These are phyloP conservation scores for Wickerhamiella brachini DNA, from an alignment of 805 yeast species.

Conservation along the genomic window DNA sequence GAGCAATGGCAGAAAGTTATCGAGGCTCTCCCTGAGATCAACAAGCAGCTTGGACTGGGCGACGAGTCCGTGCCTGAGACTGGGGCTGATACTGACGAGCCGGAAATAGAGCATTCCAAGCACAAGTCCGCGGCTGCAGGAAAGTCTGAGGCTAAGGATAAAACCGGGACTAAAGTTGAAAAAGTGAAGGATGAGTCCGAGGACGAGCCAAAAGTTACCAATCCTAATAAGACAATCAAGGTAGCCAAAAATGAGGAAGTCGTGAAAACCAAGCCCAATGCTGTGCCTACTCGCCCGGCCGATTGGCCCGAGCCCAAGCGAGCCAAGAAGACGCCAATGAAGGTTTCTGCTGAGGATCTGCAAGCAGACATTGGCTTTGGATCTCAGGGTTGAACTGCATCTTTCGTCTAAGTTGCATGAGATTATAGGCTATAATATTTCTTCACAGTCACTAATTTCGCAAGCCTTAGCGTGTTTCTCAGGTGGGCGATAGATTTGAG, in stretches of 20 bases:
- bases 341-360: neutral
- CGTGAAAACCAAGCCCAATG: neutral
- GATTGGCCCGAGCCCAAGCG: neutral
- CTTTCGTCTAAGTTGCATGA: too few relatives aligned
- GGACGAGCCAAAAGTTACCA: neutral
- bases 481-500: too few relatives aligned
- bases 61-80: neutral
- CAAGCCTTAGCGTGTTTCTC: too few relatives aligned
- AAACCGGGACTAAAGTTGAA: neutral
- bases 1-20: constrained; percentile 11
- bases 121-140: neutral
- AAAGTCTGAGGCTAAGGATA: neutral
- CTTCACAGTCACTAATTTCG: too few relatives aligned
- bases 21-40: constrained; percentile 5
- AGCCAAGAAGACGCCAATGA: neutral
- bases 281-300: neutral
- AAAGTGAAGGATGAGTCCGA: neutral
- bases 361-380: neutral
- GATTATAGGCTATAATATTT: too few relatives aligned
- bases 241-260: too few relatives aligned
- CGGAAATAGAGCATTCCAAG: neutral
- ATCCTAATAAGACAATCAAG: too few relatives aligned
- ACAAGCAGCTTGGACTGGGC: constrained; percentile 6
- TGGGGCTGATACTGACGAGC: neutral
- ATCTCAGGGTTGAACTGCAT: neutral